Conservation (phyloP, 176 grass and related monocot species). For the Zea luxurians region DNA sequence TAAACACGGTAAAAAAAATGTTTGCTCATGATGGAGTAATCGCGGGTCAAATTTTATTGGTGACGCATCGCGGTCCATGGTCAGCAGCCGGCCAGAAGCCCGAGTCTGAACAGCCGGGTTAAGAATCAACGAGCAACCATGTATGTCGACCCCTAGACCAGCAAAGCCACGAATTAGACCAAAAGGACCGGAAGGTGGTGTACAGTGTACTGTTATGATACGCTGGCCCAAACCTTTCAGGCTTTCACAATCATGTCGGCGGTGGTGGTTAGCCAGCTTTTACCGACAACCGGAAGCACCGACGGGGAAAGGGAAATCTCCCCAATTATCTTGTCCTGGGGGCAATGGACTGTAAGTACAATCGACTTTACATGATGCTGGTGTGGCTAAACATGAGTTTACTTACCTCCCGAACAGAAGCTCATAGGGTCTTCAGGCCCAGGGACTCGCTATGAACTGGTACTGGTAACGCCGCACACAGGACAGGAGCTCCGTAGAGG, state of each 20-base stretch:
- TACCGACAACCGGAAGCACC: neutral
- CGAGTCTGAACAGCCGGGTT: no score
- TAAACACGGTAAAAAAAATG: neutral
- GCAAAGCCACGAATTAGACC: neutral
- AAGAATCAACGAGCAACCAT: no score
- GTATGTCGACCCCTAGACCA: neutral
- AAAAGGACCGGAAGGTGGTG: neutral
- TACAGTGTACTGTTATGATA: neutral
- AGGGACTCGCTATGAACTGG: neutral
- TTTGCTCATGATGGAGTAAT: neutral
- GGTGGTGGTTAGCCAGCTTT: neutral
- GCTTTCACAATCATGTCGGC: neutral
- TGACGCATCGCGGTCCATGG: no score
- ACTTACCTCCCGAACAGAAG: neutral
- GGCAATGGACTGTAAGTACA: neutral
- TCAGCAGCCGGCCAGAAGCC: no score
- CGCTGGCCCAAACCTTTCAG: neutral
- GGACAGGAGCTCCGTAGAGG: neutral
- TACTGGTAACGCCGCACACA: neutral
- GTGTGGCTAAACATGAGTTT: neutral
- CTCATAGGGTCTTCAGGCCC: neutral
- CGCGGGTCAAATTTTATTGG: no score
- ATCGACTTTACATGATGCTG: neutral
- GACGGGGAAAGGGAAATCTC: neutral
- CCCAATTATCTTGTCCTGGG: neutral